Evolutionary conservation across 2,329 filamentous ascomycete species (phyloP).

Genomic region (Orbilia oligospora): DNA sequence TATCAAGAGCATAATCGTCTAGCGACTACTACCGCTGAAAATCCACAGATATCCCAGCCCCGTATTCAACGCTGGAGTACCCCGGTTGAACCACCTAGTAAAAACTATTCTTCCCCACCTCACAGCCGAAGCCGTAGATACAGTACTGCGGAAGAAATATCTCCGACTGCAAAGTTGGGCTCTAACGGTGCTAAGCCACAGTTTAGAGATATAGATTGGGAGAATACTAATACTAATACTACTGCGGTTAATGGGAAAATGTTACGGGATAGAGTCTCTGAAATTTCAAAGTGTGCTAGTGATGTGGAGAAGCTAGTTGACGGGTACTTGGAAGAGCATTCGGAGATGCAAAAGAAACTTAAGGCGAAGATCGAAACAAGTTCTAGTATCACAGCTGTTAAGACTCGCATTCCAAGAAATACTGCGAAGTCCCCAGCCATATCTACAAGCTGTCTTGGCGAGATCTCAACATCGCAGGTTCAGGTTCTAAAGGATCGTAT

Average conservation of each 20-base stretch:
- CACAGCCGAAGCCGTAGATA: slow-evolving; percentile 1
- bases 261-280: slow-evolving; percentile 15
- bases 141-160: slow-evolving; percentile 19
- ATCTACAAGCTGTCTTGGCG: not conserved
- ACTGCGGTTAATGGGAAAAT: slow-evolving; percentile 12
- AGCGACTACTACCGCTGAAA: not conserved
- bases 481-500: not conserved
- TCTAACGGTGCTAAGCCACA: not conserved
- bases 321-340: slow-evolving; percentile 19
- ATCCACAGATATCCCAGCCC: not conserved
- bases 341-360: slow-evolving; percentile 23
- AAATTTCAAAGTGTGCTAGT: slow-evolving; percentile 5
- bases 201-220: slow-evolving; percentile 32
- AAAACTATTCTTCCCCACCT: slow-evolving; percentile 5
- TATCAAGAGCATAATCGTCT: not conserved
- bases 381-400: not conserved
- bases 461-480: not conserved
- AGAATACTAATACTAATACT: not conserved
- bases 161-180: not conserved
- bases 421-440: not conserved
- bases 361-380: not conserved
- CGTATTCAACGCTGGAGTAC: slow-evolving; percentile 21
- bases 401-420: not conserved
- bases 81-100: not conserved
- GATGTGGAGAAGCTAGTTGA: slow-evolving; percentile 17